Evolutionary conservation across 306 rosid genomes (phyloP), one percentile per base, ranked within the genome.

Genomic region (Acacia crassicarpa): DNA sequence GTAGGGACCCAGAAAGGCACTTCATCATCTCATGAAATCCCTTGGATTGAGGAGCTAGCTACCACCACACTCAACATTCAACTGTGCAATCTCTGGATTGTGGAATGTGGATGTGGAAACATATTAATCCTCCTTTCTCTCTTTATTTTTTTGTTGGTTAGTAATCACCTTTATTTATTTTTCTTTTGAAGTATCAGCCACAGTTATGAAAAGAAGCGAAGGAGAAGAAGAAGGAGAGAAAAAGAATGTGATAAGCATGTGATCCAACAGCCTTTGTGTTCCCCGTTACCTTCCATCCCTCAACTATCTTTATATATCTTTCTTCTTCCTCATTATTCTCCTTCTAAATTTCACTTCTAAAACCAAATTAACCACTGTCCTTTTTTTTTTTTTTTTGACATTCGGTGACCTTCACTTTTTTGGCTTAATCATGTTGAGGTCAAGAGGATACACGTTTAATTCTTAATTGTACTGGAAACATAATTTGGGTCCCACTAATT

Each of bases 261-360:
- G 98, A 93, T 88, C 97, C 90, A 88, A 95, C 97, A 93, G 91
- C 94, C 94, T 95, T 93, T 91, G 67, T 93, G 99, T 95, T 90
- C 93, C 98, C 91, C 89, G 75, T 85, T 72, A 77, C 46, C 68
- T 82, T 62, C 65, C 15, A 43, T 9, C 56, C 45, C 13, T 45
- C 23, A 78, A 68, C 83, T 51, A 80, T 63, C 53, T 40, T 78
- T 51, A 80, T 62, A 40, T 27, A 16, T 35, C 17, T 41, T 9
- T 41, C 17, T 43, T n/a, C 16, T 4, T 54, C 16, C 44, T 33
- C 10, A 10, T 68, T 80, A 59, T 71, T 71, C 77, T 23, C 56
- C 83, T 76, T 33, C 70, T 74, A 73, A 27, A 85, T 73, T 48
- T 80, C 66, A 33, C 16, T 74, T 46, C 84, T 83, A 80, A 80